phyloP scores from a whole-genome alignment of 2,329 filamentous ascomycete species.

The Magnaporthales sp. region DNA sequence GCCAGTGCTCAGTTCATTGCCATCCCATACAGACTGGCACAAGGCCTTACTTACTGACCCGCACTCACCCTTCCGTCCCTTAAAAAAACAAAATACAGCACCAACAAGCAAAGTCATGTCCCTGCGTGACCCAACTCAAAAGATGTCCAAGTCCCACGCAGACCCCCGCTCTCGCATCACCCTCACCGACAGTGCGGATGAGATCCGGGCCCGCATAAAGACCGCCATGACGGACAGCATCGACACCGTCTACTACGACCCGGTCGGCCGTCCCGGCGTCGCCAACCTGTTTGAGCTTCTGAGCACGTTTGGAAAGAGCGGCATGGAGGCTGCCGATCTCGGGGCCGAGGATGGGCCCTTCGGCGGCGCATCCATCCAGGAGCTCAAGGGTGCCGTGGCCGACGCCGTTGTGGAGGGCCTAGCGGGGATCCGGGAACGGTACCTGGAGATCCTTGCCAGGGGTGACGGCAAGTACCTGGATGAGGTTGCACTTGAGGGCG shows the following conservation, averaged over 20 bases:
- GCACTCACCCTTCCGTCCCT: not conserved
- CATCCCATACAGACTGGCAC: not conserved
- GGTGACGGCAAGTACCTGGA: slow-evolving; percentile 28
- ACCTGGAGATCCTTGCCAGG: slow-evolving; percentile 36
- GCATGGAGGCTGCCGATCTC: slow-evolving; percentile 28
- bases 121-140: slow-evolving; percentile 63
- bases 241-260: slow-evolving; percentile 64
- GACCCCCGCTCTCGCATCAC: slow-evolving; percentile 70
- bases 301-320: slow-evolving; percentile 51
- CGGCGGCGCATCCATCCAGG: slow-evolving; percentile 36
- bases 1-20: not conserved
- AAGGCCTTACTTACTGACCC: not conserved
- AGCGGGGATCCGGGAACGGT: slow-evolving; percentile 45
- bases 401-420: slow-evolving; percentile 46
- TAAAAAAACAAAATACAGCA: slow-evolving; percentile 34
- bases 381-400: slow-evolving; percentile 57
- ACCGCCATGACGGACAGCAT: slow-evolving; percentile 68
- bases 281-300: slow-evolving; percentile 79
- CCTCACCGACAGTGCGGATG: slow-evolving; percentile 60
- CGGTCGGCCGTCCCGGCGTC: slow-evolving; percentile 62
- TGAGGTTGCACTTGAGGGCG: slow-evolving; percentile 49
- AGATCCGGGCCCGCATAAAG: slow-evolving; percentile 62
- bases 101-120: slow-evolving; percentile 85
- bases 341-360: slow-evolving; percentile 21
- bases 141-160: slow-evolving; percentile 90